Evolutionary conservation across 345 rosid genomes (phyloP), one percentile per base, ranked within the genome.

Genomic region (Arabis hirsuta): DNA sequence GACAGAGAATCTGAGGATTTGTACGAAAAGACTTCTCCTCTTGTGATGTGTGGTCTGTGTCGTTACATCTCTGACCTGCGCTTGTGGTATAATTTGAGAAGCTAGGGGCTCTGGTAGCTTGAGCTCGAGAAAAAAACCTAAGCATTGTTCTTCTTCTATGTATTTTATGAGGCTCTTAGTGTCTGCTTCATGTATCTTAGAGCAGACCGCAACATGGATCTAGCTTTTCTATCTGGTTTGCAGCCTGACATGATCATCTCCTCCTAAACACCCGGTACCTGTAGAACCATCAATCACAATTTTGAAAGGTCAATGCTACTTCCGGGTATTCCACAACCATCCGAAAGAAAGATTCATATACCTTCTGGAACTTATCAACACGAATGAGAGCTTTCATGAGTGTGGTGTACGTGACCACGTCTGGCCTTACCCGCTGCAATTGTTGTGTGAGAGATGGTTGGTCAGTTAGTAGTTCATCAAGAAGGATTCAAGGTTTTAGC

Each of bases 121-220:
- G n/a, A n/a, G n/a, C 70, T 50, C 24, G 34, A 73, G 43, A 65
- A 48, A 57, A 51, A n/a, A 58, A 43, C 68, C 61, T 36, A 34
- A 5, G 50, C 69, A 51, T 44, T 54, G 60, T 55, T 71, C 45
- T 12, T 71, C 45, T 12, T 38, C 31, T 60, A 48, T 67, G 38
- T 53, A 6, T 46, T 64, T 31, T 59, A 73, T 58, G 82, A 81
- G 39, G 71, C 71, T 52, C 72, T 81, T 71, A 95, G 69, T 7
- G 84, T 64, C 79, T 88, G 96, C 78, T 82, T 95, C 97, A 90
- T 87, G 83, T 90, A 91, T 83, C 82, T 88, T 56, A 95, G 80
- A 75, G 96, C 99, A 73, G 97, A 90, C 24, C 99, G 91, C 55
- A 95, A 73, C 99, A 95, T 95, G 31, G 90, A 91, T 82, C 96